These are phyloP conservation scores for Kwoniella sp. DNA, from an alignment of 768 basidiomycete species.

Conservation along the genomic window DNA sequence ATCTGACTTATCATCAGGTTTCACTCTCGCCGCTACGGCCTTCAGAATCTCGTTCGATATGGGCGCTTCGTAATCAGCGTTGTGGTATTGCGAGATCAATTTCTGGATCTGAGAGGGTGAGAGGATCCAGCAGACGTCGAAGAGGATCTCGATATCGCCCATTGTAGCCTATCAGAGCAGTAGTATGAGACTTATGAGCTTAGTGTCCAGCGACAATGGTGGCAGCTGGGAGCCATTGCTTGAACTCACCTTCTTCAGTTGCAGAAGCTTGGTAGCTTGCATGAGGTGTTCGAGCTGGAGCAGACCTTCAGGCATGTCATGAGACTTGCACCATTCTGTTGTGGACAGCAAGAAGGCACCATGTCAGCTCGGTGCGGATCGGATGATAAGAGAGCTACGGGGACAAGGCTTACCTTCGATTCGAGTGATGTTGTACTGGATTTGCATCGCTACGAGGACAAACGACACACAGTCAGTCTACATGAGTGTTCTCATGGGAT, in stretches of 20 bases:
- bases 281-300: slow-evolving; percentile 97
- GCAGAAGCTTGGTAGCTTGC: slow-evolving; percentile 97
- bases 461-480: background rate
- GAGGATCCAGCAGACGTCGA: slow-evolving; percentile 97
- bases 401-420: slow-evolving; percentile 41
- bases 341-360: no score
- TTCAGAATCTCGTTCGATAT: slow-evolving; percentile 96
- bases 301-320: slow-evolving; percentile 98
- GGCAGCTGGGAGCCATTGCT: background rate
- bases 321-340: slow-evolving; percentile 99
- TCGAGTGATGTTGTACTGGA: slow-evolving; percentile 94
- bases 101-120: slow-evolving; percentile 99
- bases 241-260: slow-evolving; percentile 83
- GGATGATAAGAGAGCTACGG: background rate
- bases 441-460: slow-evolving; percentile 86
- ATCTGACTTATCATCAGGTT: slow-evolving; percentile 94
- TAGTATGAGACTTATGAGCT: slow-evolving; percentile 1
- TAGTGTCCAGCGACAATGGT: background rate
- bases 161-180: slow-evolving; percentile 69
- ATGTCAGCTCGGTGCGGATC: background rate
- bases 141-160: slow-evolving; percentile 97
- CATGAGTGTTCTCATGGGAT: background rate
- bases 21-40: slow-evolving; percentile 92
- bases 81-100: slow-evolving; percentile 98
- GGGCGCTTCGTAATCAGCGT: slow-evolving; percentile 98